Percentiles rank a stretch among this genome's conserved stretches.
These are phyloP conservation scores for Dendryphion nanum DNA, from an alignment of 2,329 filamentous ascomycete species.

Conservation along the genomic window DNA sequence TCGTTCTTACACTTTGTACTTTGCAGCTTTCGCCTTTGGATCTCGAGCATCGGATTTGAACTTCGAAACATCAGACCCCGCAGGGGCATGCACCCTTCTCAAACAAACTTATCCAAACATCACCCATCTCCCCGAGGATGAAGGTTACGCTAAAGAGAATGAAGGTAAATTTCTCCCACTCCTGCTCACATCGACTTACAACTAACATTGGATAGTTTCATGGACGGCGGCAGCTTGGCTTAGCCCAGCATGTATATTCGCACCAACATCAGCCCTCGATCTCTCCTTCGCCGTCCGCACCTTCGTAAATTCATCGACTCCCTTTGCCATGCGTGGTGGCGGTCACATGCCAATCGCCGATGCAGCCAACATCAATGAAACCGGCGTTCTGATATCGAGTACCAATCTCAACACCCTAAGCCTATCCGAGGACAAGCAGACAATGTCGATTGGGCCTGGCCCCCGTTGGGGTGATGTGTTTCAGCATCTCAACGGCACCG, in stretches of 20 bases:
- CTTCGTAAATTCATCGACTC: slow-evolving; percentile 11
- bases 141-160: neutral
- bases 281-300: slow-evolving; percentile 18
- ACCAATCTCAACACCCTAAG: slow-evolving; percentile 18
- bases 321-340: slow-evolving; percentile 19
- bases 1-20: no score
- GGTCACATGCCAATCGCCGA: slow-evolving; percentile 24
- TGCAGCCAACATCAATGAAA: slow-evolving; percentile 18
- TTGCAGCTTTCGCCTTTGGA: no score
- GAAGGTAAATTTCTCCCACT: neutral
- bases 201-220: neutral
- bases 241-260: slow-evolving; percentile 18
- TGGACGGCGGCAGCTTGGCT: slow-evolving; percentile 9
- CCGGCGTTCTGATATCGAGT: slow-evolving; percentile 11
- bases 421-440: slow-evolving; percentile 21
- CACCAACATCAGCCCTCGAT: slow-evolving; percentile 12
- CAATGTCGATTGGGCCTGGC: slow-evolving; percentile 25
- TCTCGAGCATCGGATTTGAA: no score
- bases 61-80: no score
- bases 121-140: neutral
- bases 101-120: neutral
- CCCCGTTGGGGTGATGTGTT: slow-evolving; percentile 31
- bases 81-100: neutral
- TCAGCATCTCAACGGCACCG: slow-evolving; percentile 16
- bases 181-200: neutral